A percentile compares a stretch with the other conserved stretches of the same genome.
Evolutionary conservation across 768 basidiomycete species (phyloP).

Genomic region (Cystobasidium onofrii): DNA sequence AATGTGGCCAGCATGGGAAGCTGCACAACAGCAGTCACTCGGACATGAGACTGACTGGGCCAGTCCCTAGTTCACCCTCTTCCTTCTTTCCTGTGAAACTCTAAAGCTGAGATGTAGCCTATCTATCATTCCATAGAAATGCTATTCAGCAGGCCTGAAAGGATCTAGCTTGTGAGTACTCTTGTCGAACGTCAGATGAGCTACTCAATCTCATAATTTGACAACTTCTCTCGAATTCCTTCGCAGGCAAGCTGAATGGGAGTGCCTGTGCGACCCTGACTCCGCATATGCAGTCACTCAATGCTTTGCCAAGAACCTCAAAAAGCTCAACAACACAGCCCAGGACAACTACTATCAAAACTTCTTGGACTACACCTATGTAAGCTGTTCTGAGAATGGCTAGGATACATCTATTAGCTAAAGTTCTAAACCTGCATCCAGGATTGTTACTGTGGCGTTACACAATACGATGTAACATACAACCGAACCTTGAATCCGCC

Average conservation of each 20-base stretch:
- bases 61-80: too few relatives aligned
- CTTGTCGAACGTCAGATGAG: background rate
- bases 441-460: slow-evolving; percentile 18
- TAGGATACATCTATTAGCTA: too few relatives aligned
- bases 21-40: too few relatives aligned
- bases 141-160: background rate
- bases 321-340: background rate
- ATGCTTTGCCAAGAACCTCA: slow-evolving; percentile 7
- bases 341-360: slow-evolving; percentile 1
- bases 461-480: slow-evolving; percentile 9
- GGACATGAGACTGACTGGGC: too few relatives aligned
- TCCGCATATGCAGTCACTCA: slow-evolving; percentile 4
- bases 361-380: slow-evolving; percentile 18
- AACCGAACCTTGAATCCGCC: background rate
- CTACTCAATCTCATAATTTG: background rate
- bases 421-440: background rate
- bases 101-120: background rate
- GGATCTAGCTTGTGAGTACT: background rate
- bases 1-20: too few relatives aligned
- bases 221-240: background rate
- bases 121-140: background rate
- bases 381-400: background rate
- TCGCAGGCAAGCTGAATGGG: background rate
- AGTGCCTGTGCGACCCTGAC: slow-evolving; percentile 2
- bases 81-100: background rate